A percentile compares a stretch with the other conserved stretches of the same genome.
Conservation (phyloP, 1,139 yeast species). For the Magnusiomyces fungicola region DNA sequence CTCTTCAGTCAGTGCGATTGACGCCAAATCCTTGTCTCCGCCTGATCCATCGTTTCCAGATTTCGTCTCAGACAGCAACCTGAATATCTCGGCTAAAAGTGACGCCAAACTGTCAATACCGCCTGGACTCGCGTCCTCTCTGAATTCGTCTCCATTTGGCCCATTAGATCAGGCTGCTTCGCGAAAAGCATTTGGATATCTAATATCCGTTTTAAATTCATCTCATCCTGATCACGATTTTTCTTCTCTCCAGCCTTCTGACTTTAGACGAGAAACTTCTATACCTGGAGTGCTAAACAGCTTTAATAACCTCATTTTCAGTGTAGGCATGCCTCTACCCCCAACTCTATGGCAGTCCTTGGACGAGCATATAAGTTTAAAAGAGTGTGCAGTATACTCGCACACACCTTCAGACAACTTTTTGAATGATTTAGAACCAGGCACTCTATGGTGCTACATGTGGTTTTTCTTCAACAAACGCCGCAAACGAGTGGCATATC, state of each 20-base stretch:
- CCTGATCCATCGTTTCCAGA: constrained; percentile 18
- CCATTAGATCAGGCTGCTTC: constrained; percentile 79
- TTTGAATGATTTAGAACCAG: constrained; percentile 59
- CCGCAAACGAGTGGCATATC: constrained; percentile 81
- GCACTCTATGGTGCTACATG: constrained; percentile 81
- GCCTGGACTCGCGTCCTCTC: constrained; percentile 16
- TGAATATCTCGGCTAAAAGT: constrained; percentile 5
- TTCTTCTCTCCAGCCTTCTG: constrained; percentile 76
- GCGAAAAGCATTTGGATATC: constrained; percentile 80
- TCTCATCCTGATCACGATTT: constrained; percentile 96
- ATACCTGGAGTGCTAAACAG: constrained; percentile 54
- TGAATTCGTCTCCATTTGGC: constrained; percentile 73
- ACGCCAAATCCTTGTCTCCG: constrained; percentile 15
- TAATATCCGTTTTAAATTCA: constrained; percentile 83
- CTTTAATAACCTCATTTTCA: constrained; percentile 71
- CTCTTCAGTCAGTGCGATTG: constrained; percentile 10
- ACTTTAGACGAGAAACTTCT: constrained; percentile 54
- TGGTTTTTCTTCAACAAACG: constrained; percentile 91
- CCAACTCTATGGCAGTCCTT: constrained; percentile 85
- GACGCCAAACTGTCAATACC: constrained; percentile 6
- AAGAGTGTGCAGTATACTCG: constrained; percentile 69
- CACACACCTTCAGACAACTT: constrained; percentile 76
- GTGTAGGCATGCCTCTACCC: constrained; percentile 55
- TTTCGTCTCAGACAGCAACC: constrained; percentile 9
- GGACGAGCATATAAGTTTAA: constrained; percentile 75